Evolutionary conservation across 306 rosid genomes (phyloP).

Genomic region (Lablab purpureus): DNA sequence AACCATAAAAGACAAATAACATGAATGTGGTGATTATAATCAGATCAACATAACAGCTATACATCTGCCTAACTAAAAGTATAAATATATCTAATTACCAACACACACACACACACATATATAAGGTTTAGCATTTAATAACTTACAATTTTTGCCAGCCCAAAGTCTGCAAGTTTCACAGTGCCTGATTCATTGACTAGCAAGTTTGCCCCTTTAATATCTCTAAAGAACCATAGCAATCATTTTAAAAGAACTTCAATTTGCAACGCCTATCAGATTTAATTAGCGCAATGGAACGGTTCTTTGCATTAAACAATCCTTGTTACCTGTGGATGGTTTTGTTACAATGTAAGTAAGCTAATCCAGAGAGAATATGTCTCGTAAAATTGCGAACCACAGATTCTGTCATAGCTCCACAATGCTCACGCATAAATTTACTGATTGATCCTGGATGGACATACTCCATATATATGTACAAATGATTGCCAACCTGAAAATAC

Average conservation of each 20-base stretch:
- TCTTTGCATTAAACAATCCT: not conserved
- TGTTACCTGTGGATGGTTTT: slow-evolving; percentile 73
- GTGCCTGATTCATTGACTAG: slow-evolving; percentile 68
- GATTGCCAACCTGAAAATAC: slow-evolving; percentile 60
- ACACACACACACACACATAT: no score
- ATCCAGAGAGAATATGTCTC: slow-evolving; percentile 68
- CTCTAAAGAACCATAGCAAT: slow-evolving; percentile 52
- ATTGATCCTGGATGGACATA: slow-evolving; percentile 75
- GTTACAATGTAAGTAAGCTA: slow-evolving; percentile 63
- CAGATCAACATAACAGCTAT: not conserved
- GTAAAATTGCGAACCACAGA: slow-evolving; percentile 72
- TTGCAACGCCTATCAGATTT: not conserved
- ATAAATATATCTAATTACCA: no score
- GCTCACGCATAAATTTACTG: slow-evolving; percentile 64
- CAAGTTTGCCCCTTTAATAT: slow-evolving; percentile 83
- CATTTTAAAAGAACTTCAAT: slow-evolving; percentile 13
- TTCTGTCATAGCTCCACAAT: slow-evolving; percentile 67
- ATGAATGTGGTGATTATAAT: slow-evolving; percentile 4
- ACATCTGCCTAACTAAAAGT: not conserved
- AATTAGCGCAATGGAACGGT: not conserved
- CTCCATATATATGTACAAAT: slow-evolving; percentile 73
- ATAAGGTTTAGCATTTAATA: no score
- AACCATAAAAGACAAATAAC: slow-evolving; percentile 4
- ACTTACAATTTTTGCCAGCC: slow-evolving; percentile 78
- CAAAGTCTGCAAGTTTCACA: slow-evolving; percentile 87